Percentiles rank a stretch among this genome's conserved stretches.
These are phyloP conservation scores for Glebionis coronaria DNA, from an alignment of 129 eudicot genomes.

Conservation along the genomic window DNA sequence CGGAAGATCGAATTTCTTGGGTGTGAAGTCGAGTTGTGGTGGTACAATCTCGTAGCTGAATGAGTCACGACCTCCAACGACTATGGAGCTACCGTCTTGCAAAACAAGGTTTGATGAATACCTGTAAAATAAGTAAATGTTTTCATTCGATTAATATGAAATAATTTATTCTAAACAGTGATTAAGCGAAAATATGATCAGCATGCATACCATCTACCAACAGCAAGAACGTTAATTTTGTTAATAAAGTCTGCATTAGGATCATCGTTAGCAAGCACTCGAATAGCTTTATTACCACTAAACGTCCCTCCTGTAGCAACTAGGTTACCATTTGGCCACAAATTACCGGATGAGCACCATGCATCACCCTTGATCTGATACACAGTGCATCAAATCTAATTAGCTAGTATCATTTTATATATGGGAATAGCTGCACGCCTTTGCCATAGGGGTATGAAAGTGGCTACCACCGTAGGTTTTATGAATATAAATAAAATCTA, in stretches of 20 bases:
- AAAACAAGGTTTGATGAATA: constrained; percentile 30
- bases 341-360: constrained; percentile 89
- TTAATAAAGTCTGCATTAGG: constrained; percentile 25
- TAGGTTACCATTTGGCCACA: constrained; percentile 52
- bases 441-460: no score
- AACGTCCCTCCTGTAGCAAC: constrained; percentile 57
- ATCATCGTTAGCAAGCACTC: constrained; percentile 32
- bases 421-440: no score
- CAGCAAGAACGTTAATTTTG: constrained; percentile 31
- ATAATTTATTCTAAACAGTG: neutral
- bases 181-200: neutral
- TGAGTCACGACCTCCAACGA: constrained; percentile 66
- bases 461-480: no score
- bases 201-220: constrained; percentile 51
- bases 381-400: no score
- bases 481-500: no score
- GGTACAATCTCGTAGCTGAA: constrained; percentile 61
- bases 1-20: constrained; percentile 30
- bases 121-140: constrained; percentile 14
- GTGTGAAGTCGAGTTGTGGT: constrained; percentile 28
- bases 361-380: constrained; percentile 55
- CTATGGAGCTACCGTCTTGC: constrained; percentile 47
- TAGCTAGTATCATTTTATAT: no score
- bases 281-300: constrained; percentile 39
- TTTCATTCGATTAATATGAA: no score